A percentile compares a stretch with the other conserved stretches of the same genome.
These are phyloP conservation scores for Acephala macrosclerotiorum DNA, from an alignment of 2,329 filamentous ascomycete genomes.

Conservation along the genomic window DNA sequence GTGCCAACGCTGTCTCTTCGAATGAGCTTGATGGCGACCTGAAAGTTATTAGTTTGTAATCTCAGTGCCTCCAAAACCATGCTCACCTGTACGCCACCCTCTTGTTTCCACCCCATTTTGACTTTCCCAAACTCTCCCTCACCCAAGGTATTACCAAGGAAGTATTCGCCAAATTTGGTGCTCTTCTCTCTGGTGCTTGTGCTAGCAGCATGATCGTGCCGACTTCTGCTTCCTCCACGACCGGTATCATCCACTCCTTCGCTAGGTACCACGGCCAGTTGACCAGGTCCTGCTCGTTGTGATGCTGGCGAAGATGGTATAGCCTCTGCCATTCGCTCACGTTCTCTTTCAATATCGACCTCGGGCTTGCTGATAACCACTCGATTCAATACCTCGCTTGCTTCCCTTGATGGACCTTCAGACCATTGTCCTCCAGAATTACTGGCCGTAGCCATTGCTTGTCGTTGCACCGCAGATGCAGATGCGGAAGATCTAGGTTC, in stretches of 20 bases:
- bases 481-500: conserved; percentile 47
- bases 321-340: conserved; percentile 71
- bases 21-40: conserved; percentile 98
- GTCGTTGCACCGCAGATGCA: conserved; percentile 42
- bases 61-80: not conserved
- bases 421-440: conserved; percentile 54
- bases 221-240: conserved; percentile 55
- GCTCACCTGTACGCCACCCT: conserved; percentile 81
- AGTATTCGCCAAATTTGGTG: conserved; percentile 93
- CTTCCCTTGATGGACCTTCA: conserved; percentile 72
- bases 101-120: conserved; percentile 97
- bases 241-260: conserved; percentile 56
- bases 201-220: conserved; percentile 60
- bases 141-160: conserved; percentile 92
- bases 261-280: conserved; percentile 56
- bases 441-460: conserved; percentile 47
- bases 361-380: conserved; percentile 79
- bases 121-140: conserved; percentile 99
- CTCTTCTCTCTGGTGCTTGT: conserved; percentile 68
- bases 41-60: conserved; percentile 27
- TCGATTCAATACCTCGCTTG: conserved; percentile 80
- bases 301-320: conserved; percentile 51
- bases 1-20: conserved; percentile 87
- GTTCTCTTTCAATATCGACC: conserved; percentile 75
- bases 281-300: conserved; percentile 53